A percentile compares a stretch with the other conserved stretches of the same genome.
Conservation (phyloP, 176 grass and related monocot species). For the Dactylis glomerata region DNA sequence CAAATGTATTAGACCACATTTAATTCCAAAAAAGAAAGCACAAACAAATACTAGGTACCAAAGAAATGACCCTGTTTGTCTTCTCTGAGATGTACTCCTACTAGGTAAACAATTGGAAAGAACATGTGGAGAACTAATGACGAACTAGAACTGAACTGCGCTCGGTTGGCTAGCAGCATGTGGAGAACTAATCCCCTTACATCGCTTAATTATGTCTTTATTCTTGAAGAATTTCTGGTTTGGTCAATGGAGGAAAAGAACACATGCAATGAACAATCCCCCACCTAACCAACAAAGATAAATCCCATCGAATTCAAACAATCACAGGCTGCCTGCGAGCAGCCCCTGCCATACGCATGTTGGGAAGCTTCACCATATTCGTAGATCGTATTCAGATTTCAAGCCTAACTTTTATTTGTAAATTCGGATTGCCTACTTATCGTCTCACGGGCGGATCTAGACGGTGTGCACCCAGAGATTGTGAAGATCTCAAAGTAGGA, state of each 20-base stretch:
- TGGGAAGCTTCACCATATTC: neutral
- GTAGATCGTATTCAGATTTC: neutral
- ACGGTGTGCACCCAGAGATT: neutral
- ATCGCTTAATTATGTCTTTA: neutral
- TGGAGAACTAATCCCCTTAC: neutral
- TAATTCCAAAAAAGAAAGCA: neutral
- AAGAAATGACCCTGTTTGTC: neutral
- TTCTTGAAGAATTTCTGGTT: neutral
- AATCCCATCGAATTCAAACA: neutral
- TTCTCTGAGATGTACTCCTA: neutral
- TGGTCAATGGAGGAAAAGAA: neutral
- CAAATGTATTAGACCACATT: neutral
- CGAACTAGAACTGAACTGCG: no score
- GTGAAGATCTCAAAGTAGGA: neutral
- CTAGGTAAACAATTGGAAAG: neutral
- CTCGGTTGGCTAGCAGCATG: no score
- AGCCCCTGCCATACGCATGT: neutral
- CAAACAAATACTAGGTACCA: neutral
- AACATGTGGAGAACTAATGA: neutral
- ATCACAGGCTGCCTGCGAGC: neutral
- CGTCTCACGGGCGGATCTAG: neutral
- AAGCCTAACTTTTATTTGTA: neutral
- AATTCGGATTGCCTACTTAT: neutral
- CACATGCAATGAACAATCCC: neutral
- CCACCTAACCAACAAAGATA: neutral